Base-by-base conservation (phyloP, 2,329 filamentous ascomycete species). In the Cytospora leucostoma region DNA sequence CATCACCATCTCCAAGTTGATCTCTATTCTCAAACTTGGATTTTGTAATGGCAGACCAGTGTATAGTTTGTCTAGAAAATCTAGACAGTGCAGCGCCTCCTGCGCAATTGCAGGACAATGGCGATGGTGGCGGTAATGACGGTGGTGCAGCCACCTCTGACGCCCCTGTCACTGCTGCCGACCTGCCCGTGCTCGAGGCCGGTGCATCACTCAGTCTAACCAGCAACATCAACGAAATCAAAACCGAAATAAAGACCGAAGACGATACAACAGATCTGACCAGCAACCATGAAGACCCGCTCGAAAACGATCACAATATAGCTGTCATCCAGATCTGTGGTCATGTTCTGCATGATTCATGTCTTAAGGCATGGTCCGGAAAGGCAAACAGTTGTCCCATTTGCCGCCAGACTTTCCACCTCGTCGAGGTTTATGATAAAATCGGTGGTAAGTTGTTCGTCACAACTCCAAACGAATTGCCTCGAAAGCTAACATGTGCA, bases 311-410 rank as follows among this genome's bases (percentile, higher is more conserved):
- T 70, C 75, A 80, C 68, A 76, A 79, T 64, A 81, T 88, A 66
- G 86, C 87, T 49, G 77, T 83, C 61, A 84, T 89, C 56, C 81
- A 87, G 65, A 89, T 92, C 54, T 99, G 95, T 77, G 91, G 92
- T 64, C 96, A 99, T 80, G 85, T 93, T 70, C 82, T 99, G 70
- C 95, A 99, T 79, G 89, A 99, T 79, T 88, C 90, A 59, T 99
- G 95, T 76, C 84, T 99, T 69, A 90, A 90, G 70, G 92, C 93
- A 70, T 99, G 95, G 95, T 92, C 94, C 53, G 92, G 96, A 77
- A 90, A 96, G 75, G 94, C 95, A 67, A 99, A 98, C 78, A 97
- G 93, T 74, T 99, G 95, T 76, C 95, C 95, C 53, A 97, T 99
- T 76, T 99, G 95, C 78, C 91, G 95, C 69, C 90, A 92, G 71